Evolutionary conservation across 768 basidiomycete species (phyloP).

Genomic region (Serpula lacrymans): DNA sequence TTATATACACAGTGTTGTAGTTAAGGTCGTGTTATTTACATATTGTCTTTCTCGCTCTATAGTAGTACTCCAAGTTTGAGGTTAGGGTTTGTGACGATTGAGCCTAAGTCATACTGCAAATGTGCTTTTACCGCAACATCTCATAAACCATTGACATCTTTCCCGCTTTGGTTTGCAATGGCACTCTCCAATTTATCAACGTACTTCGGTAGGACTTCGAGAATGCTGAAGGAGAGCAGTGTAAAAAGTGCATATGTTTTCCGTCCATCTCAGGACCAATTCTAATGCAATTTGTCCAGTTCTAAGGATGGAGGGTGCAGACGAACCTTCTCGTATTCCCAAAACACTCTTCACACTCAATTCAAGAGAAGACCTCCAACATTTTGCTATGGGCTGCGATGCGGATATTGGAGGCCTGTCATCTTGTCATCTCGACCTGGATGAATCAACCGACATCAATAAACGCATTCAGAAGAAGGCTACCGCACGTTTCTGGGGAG

Average conservation of each 20-base stretch:
- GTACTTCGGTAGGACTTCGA: conserved; percentile 38
- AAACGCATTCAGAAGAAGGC: conserved; percentile 43
- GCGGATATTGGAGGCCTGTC: conserved; percentile 84
- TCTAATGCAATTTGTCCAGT: conserved; percentile 39
- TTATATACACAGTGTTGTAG: too few species aligned
- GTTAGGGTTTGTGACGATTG: too few species aligned
- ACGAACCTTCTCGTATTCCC: conserved; percentile 57
- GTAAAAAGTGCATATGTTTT: conserved; percentile 35
- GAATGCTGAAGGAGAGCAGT: conserved; percentile 36
- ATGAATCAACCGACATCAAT: conserved; percentile 46
- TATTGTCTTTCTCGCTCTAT: too few species aligned
- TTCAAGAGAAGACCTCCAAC: conserved; percentile 49
- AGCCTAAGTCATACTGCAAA: not conserved
- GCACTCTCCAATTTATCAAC: conserved; percentile 18
- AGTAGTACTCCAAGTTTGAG: too few species aligned
- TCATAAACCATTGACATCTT: not conserved
- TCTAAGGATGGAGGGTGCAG: conserved; percentile 74
- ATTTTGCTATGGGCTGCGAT: conserved; percentile 82
- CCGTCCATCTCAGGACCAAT: conserved; percentile 2
- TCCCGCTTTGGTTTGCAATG: conserved; percentile 21
- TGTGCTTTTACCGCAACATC: conserved; percentile 1
- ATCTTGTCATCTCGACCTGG: conserved; percentile 72
- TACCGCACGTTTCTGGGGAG: conserved; percentile 75
- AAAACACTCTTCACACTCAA: conserved; percentile 66
- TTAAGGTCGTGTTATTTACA: too few species aligned